Evolutionary conservation across 1,284 basidiomycete genomes (phyloP).

Genomic region (Rhodotorula sp.): DNA sequence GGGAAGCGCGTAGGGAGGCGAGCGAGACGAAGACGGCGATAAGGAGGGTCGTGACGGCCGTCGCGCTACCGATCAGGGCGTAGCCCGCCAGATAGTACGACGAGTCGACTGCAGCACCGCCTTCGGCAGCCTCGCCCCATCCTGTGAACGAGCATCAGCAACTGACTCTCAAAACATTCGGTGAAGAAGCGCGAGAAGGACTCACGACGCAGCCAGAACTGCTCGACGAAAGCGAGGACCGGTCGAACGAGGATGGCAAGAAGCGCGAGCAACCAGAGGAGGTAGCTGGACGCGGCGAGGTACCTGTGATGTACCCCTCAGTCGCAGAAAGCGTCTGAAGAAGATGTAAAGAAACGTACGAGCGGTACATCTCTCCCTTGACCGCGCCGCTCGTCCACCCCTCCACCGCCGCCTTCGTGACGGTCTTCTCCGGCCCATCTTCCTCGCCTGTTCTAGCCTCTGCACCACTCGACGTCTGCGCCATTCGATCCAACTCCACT

Average conservation of each 20-base stretch:
- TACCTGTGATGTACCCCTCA: constrained; percentile 15
- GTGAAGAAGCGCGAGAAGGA: not conserved
- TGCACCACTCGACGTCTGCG: not conserved
- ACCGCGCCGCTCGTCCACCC: constrained; percentile 34
- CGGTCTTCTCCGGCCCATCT: not conserved
- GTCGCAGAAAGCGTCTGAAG: not conserved
- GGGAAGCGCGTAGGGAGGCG: constrained; percentile 37
- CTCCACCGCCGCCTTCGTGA: constrained; percentile 14
- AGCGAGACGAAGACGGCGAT: constrained; percentile 38
- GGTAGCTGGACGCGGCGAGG: constrained; percentile 25
- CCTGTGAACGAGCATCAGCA: not conserved
- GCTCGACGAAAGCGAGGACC: constrained; percentile 27
- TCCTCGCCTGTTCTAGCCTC: not conserved
- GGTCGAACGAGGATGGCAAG: constrained; percentile 24
- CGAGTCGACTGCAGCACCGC: constrained; percentile 8
- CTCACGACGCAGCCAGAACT: constrained; percentile 33
- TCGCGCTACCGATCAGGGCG: constrained; percentile 19
- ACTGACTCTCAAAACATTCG: no score
- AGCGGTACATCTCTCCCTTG: constrained; percentile 26
- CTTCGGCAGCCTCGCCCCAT: constrained; percentile 34
- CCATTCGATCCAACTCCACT: not conserved
- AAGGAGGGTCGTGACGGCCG: constrained; percentile 32
- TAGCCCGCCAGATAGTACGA: constrained; percentile 25
- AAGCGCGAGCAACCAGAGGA: constrained; percentile 25
- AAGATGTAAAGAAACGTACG: not conserved